Percentiles rank a stretch among this genome's conserved stretches.
These are phyloP conservation scores for Cylindrotheca closterium DNA, from an alignment of 108 stramenopile genomes.

Conservation along the genomic window DNA sequence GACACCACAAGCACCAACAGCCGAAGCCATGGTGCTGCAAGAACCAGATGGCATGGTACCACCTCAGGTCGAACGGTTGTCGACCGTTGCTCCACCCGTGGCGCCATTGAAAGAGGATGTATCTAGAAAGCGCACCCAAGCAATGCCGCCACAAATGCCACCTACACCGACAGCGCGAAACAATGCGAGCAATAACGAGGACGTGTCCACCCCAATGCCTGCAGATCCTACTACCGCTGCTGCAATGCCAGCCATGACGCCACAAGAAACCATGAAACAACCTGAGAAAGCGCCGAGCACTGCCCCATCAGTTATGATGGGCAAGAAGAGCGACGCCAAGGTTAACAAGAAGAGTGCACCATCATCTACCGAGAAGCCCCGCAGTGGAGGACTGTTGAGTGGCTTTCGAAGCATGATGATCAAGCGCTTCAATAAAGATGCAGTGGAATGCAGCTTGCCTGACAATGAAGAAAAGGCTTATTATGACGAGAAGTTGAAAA, in stretches of 20 bases:
- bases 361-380: constrained; percentile 20
- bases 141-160: neutral
- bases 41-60: neutral
- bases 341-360: constrained; percentile 12
- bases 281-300: constrained; percentile 28
- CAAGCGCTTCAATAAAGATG: constrained; percentile 78
- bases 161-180: neutral
- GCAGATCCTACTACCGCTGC: neutral
- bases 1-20: neutral
- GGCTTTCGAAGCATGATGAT: constrained; percentile 49
- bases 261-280: constrained; percentile 5
- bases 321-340: constrained; percentile 10
- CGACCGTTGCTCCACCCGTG: neutral
- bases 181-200: neutral
- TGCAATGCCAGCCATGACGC: constrained; percentile 1
- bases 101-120: neutral
- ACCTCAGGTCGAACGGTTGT: neutral
- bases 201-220: neutral
- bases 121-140: neutral
- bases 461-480: constrained; percentile 76
- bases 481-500: constrained; percentile 57
- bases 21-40: neutral
- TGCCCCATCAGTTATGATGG: constrained; percentile 31
- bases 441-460: constrained; percentile 61
- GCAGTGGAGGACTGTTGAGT: constrained; percentile 7